A percentile compares a stretch with the other conserved stretches of the same genome.
phyloP scores from a whole-genome alignment of 306 rosid genomes.

The Ziziphus jujuba region DNA sequence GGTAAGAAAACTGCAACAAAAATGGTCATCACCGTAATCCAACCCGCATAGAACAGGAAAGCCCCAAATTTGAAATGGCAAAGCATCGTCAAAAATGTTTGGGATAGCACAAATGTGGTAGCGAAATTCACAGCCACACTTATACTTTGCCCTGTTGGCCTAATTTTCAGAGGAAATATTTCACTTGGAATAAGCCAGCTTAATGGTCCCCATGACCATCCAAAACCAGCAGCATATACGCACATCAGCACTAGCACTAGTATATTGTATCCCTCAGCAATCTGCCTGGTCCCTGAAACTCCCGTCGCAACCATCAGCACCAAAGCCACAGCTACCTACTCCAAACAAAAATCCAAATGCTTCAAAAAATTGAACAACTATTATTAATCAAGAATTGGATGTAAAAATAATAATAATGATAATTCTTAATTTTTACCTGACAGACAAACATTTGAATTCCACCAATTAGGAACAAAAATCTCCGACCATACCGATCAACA shows the following conservation, averaged over 20 bases:
- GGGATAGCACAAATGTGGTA: constrained; percentile 45
- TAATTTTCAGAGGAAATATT: constrained; percentile 61
- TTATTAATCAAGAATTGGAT: no score
- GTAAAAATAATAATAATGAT: no score
- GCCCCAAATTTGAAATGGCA: constrained; percentile 70
- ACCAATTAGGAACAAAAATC: constrained; percentile 57
- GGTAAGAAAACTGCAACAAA: constrained; percentile 59
- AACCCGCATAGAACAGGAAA: constrained; percentile 63
- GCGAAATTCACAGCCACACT: constrained; percentile 54
- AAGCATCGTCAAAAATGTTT: constrained; percentile 65
- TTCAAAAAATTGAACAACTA: no score
- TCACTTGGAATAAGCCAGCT: constrained; percentile 77
- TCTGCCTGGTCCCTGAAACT: constrained; percentile 14
- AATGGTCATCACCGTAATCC: constrained; percentile 58
- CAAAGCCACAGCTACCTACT: constrained; percentile 45
- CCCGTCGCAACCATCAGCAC: constrained; percentile 47
- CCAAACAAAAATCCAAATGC: no score
- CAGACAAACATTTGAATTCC: constrained; percentile 68
- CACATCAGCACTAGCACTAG: constrained; percentile 56
- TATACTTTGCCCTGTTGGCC: constrained; percentile 69
- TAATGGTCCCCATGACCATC: constrained; percentile 87
- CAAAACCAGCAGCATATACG: constrained; percentile 58
- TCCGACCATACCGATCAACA: constrained; percentile 69
- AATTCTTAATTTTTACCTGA: no score
- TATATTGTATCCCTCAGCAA: constrained; percentile 48